A percentile compares a stretch with the other conserved stretches of the same genome.
phyloP scores from a whole-genome alignment of 257 asterid genomes.

The Lantana camara region DNA sequence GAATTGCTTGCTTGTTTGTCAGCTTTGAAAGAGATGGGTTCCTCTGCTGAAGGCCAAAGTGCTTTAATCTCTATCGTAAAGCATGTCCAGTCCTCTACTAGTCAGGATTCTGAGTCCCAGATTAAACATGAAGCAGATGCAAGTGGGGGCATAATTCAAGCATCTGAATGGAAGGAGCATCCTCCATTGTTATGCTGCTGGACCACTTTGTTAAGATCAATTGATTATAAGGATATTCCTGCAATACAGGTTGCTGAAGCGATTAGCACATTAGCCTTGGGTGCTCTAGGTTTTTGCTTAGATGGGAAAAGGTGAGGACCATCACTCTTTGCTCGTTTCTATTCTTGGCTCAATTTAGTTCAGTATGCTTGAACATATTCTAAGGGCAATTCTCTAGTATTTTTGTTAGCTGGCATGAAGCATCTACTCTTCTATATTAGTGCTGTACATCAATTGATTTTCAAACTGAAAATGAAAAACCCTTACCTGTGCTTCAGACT shows the following conservation, averaged over 20 bases:
- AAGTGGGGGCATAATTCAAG: slow-evolving; percentile 33
- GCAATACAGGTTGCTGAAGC: slow-evolving; percentile 55
- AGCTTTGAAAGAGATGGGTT: slow-evolving; percentile 71
- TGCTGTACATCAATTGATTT: too few species aligned
- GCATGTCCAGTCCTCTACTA: slow-evolving; percentile 32
- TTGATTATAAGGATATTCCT: slow-evolving; percentile 59
- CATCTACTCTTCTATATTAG: too few species aligned
- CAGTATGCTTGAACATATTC: background rate
- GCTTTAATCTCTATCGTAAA: slow-evolving; percentile 57
- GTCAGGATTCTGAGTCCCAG: slow-evolving; percentile 52
- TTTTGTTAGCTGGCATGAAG: too few species aligned
- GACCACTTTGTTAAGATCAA: slow-evolving; percentile 49
- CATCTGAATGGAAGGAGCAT: slow-evolving; percentile 62
- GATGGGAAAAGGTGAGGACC: slow-evolving; percentile 61
- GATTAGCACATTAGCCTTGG: slow-evolving; percentile 57
- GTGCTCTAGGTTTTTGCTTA: slow-evolving; percentile 71
- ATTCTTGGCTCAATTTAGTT: slow-evolving; percentile 22
- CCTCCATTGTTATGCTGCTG: slow-evolving; percentile 88
- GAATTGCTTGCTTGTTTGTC: slow-evolving; percentile 68
- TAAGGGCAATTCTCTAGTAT: too few species aligned
- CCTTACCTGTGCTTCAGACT: too few species aligned
- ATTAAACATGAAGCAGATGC: slow-evolving; percentile 41
- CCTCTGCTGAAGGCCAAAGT: slow-evolving; percentile 58
- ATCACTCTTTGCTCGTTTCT: slow-evolving; percentile 18
- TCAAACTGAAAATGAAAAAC: too few species aligned